These are phyloP conservation scores for Agroathelia rolfsii DNA, from an alignment of 1,284 basidiomycete species.

Conservation along the genomic window DNA sequence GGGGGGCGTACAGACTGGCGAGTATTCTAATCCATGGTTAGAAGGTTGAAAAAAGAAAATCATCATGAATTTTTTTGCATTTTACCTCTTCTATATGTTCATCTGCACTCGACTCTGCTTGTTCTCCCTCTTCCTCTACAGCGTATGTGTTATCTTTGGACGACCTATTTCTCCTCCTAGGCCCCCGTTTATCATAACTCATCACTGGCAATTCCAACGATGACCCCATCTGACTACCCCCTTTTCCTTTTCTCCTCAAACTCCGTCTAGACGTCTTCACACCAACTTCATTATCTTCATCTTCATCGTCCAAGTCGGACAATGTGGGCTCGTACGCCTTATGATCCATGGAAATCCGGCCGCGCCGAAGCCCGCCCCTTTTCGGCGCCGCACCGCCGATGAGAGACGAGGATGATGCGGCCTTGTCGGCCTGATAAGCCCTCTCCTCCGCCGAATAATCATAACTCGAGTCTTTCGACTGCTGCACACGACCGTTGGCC, in stretches of 20 bases:
- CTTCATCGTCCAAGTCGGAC: slow-evolving; percentile 51
- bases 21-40: not conserved
- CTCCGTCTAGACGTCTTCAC: slow-evolving; percentile 41
- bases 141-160: slow-evolving; percentile 24
- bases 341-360: slow-evolving; percentile 63
- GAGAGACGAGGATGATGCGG: slow-evolving; percentile 22
- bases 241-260: slow-evolving; percentile 42
- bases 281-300: slow-evolving; percentile 49
- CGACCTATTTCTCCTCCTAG: slow-evolving; percentile 30
- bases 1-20: too few species aligned
- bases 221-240: slow-evolving; percentile 39
- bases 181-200: slow-evolving; percentile 43
- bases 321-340: slow-evolving; percentile 63
- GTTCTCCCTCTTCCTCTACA: slow-evolving; percentile 20
- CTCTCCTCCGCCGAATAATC: slow-evolving; percentile 70
- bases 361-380: slow-evolving; percentile 33
- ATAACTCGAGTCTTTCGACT: slow-evolving; percentile 48
- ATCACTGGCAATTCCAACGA: slow-evolving; percentile 58
- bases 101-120: slow-evolving; percentile 31
- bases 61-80: slow-evolving; percentile 19
- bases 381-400: too few species aligned
- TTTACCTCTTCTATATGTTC: slow-evolving; percentile 27
- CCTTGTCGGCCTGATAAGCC: slow-evolving; percentile 32
- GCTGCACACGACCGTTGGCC: slow-evolving; percentile 22
- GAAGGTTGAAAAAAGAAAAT: not conserved